Percentiles rank a stretch among this genome's conserved stretches.
Evolutionary conservation across 2,329 filamentous ascomycete species (phyloP).

Genomic region (Beauveria sp.): DNA sequence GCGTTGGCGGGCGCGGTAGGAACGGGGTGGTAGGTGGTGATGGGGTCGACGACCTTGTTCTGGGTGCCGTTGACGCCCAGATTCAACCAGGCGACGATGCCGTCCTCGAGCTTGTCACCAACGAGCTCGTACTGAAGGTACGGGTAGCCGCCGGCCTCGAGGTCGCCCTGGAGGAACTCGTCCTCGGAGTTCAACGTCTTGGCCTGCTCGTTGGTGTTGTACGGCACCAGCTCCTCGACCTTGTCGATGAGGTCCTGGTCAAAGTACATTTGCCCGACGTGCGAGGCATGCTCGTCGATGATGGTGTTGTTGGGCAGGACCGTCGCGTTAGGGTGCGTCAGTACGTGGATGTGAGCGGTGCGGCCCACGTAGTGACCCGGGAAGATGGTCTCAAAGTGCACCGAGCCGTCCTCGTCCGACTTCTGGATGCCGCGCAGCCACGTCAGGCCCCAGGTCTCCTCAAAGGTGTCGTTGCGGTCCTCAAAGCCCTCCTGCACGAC

Average conservation of each 20-base stretch:
- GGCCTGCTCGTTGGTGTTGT: conserved; percentile 34
- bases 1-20: background rate
- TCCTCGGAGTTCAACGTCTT: conserved; percentile 45
- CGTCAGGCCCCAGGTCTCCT: conserved; percentile 21
- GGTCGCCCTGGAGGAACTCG: conserved; percentile 37
- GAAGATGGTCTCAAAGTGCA: conserved; percentile 34
- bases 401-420: conserved; percentile 32
- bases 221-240: conserved; percentile 41
- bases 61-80: conserved; percentile 36
- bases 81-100: conserved; percentile 46
- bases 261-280: conserved; percentile 58
- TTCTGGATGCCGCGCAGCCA: conserved; percentile 33
- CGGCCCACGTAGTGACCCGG: conserved; percentile 36
- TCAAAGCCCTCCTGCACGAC: conserved; percentile 10
- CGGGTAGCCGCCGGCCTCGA: conserved; percentile 45
- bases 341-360: conserved; percentile 33
- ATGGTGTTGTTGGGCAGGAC: conserved; percentile 44
- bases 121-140: conserved; percentile 51
- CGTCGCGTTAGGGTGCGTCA: conserved; percentile 25
- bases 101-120: conserved; percentile 42
- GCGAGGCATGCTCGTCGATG: conserved; percentile 39
- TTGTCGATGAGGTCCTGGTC: conserved; percentile 45
- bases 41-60: background rate
- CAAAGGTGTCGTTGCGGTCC: conserved; percentile 1
- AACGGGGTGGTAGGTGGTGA: conserved; percentile 8